These are phyloP conservation scores for Salvia splendens DNA, from an alignment of 257 asterid species.

Conservation along the genomic window DNA sequence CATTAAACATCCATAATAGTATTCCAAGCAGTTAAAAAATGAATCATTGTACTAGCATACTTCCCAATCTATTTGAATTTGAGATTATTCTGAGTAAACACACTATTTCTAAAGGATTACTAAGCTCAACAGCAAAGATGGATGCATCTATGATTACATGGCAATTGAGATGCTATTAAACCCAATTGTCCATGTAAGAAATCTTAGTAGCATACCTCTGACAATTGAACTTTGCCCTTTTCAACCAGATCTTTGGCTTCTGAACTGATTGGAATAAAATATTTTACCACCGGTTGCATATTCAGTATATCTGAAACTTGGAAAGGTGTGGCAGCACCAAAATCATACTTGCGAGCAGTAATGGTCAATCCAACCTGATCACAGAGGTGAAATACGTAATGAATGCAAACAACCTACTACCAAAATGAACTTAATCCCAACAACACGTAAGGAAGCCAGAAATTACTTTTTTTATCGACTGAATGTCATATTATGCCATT, in stretches of 20 bases:
- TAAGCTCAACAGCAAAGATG: background rate
- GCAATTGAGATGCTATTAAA: background rate
- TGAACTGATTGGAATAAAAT: constrained; percentile 91
- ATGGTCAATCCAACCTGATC: constrained; percentile 81
- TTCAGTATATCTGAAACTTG: constrained; percentile 76
- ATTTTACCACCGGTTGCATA: constrained; percentile 90
- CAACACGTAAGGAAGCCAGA: constrained; percentile 12
- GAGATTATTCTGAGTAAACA: background rate
- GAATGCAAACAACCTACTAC: background rate
- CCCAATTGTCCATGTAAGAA: background rate
- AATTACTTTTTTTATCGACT: background rate
- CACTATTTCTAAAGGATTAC: background rate
- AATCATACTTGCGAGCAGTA: constrained; percentile 81
- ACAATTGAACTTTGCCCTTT: constrained; percentile 88
- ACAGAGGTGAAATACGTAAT: background rate
- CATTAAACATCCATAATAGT: background rate
- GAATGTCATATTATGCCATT: constrained; percentile 2
- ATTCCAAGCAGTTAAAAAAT: background rate
- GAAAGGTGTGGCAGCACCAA: constrained; percentile 68
- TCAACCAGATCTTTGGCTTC: constrained; percentile 95
- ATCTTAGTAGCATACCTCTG: constrained; percentile 60
- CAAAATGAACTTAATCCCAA: background rate
- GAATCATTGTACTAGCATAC: constrained; percentile 12
- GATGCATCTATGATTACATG: background rate
- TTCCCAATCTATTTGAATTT: background rate